Percentiles rank a stretch among this genome's conserved stretches.
phyloP scores from a whole-genome alignment of 306 rosid genomes.

The Phaseolus lunatus region DNA sequence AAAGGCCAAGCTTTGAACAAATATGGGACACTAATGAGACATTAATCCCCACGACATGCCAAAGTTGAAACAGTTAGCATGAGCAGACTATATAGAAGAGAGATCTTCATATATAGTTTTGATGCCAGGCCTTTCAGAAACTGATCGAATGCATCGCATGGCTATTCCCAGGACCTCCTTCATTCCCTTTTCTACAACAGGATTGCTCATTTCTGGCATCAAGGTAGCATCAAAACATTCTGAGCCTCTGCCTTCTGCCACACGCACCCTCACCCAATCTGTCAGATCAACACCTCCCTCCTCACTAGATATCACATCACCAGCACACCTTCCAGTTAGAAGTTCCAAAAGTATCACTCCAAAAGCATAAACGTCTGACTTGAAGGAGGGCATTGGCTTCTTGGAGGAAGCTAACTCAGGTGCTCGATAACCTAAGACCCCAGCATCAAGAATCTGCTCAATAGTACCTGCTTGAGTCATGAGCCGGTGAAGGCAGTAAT shows the following conservation, averaged over 20 bases:
- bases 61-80: slow-evolving; percentile 51
- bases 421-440: slow-evolving; percentile 91
- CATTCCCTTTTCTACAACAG: slow-evolving; percentile 85
- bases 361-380: slow-evolving; percentile 95
- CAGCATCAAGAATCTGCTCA: slow-evolving; percentile 97
- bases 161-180: slow-evolving; percentile 92
- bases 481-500: slow-evolving; percentile 97
- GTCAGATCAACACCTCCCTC: slow-evolving; percentile 89
- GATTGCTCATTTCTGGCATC: slow-evolving; percentile 68
- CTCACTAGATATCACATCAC: slow-evolving; percentile 86
- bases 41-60: slow-evolving; percentile 60
- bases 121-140: slow-evolving; percentile 93
- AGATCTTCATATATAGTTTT: slow-evolving; percentile 95
- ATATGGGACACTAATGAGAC: slow-evolving; percentile 75
- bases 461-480: slow-evolving; percentile 97
- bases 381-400: slow-evolving; percentile 95
- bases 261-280: slow-evolving; percentile 85
- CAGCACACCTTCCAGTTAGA: slow-evolving; percentile 95
- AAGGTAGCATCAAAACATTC: slow-evolving; percentile 84
- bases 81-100: slow-evolving; percentile 75
- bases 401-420: slow-evolving; percentile 96
- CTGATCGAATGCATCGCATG: slow-evolving; percentile 73
- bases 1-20: slow-evolving; percentile 53
- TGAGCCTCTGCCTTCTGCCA: slow-evolving; percentile 82
- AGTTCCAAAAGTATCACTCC: slow-evolving; percentile 93